Base-by-base conservation (phyloP, 257 asterid genomes). In the Salvia splendens region DNA sequence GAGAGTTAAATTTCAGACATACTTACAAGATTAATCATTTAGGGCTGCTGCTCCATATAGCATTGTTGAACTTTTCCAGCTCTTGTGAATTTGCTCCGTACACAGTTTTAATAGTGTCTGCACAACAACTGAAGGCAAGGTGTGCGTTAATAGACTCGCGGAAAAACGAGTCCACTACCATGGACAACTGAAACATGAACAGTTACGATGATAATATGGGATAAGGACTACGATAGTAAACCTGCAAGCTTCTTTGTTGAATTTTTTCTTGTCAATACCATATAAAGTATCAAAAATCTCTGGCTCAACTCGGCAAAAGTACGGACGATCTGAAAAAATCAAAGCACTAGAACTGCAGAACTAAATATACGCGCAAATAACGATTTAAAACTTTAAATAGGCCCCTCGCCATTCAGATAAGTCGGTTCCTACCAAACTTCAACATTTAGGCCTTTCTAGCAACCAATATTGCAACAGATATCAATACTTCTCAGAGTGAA, bases 231-330 rank as follows among this genome's bases (percentile, higher is more conserved):
- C 24, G 51, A 14, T 50, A 17, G 65, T n/a, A 64, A 53, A 88
- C 98, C 98, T 89, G 95, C 98, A 92, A 61, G 97, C 98, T 77
- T 89, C 98, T 81, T 83, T 89, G 82, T 92, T 87, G 82, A 92
- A 89, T 35, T 75, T 86, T 61, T 80, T 87, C 88, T 79, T 77
- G 60, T 86, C 97, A 69, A 87, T 92, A 46, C 96, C 98, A 15
- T 89, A 89, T 12, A 89, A 43, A 30, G 74, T 47, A 50, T 82
- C 77, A 42, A 89, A 92, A 64, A 89, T 50, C 70, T 75, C 89
- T 0, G 93, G 92, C 81, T 87, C 97, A 35, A 89, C 98, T 17
- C 98, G 95, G 76, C 97, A 89, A 71, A 92, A 89, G 67, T 87
- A 89, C 0, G 97, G 96, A 47, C 97, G 90, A 49, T 89, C 97